These are phyloP conservation scores for Dactylonectria estremocensis DNA, from an alignment of 2,329 filamentous ascomycete genomes.

Conservation along the genomic window DNA sequence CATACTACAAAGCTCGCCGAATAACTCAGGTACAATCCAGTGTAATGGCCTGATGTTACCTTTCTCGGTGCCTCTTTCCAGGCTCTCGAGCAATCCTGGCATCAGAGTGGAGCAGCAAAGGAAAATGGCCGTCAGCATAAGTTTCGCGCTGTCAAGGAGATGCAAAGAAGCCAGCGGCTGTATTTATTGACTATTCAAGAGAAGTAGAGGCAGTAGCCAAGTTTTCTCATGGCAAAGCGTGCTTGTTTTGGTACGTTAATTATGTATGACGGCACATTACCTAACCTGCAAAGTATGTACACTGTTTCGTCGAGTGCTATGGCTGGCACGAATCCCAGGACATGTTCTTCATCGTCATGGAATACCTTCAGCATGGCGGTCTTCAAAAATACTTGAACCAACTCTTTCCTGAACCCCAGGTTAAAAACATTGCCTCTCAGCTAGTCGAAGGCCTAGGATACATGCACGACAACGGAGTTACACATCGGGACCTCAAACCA, in stretches of 20 bases:
- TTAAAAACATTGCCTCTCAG: neutral
- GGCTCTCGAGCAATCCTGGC: no score
- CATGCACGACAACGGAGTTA: slow-evolving; percentile 1
- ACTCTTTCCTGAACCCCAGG: neutral
- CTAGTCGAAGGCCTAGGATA: slow-evolving; percentile 2
- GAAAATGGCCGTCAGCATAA: neutral
- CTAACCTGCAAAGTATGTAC: neutral
- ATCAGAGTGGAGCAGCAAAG: no score
- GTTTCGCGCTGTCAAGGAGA: slow-evolving; percentile 7
- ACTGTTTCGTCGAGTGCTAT: slow-evolving; percentile 10
- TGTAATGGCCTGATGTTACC: no score
- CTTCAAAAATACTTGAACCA: slow-evolving; percentile 1
- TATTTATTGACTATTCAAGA: neutral
- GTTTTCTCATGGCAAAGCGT: slow-evolving; percentile 4
- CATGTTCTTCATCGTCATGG: slow-evolving; percentile 10
- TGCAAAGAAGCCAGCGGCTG: neutral
- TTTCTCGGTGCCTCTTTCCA: no score
- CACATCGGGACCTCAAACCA: slow-evolving; percentile 17
- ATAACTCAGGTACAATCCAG: no score
- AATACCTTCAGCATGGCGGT: slow-evolving; percentile 8
- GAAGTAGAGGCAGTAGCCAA: slow-evolving; percentile 3
- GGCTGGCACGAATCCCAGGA: slow-evolving; percentile 4
- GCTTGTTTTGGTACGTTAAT: no score
- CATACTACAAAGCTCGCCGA: no score
- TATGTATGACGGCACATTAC: neutral